phyloP scores from a whole-genome alignment of 2,329 filamentous ascomycete genomes.

The Colletotrichum lini region DNA sequence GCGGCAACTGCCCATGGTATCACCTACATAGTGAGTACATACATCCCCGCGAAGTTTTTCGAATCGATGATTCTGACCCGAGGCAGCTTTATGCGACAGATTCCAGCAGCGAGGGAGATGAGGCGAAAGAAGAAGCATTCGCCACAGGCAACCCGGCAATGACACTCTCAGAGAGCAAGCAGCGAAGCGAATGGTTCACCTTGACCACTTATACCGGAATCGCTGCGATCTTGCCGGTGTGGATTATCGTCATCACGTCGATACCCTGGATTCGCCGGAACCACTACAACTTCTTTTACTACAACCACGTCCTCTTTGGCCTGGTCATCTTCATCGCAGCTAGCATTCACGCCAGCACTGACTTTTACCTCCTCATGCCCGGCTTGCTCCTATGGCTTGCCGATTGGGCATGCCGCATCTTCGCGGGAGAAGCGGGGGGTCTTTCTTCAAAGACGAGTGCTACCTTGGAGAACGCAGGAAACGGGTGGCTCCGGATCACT shows the following conservation, averaged over 20 bases:
- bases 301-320: conserved; percentile 35
- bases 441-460: conserved; percentile 13
- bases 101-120: conserved; percentile 17
- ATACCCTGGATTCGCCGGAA: conserved; percentile 37
- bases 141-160: conserved; percentile 40
- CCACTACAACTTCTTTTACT: conserved; percentile 43
- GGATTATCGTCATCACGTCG: conserved; percentile 35
- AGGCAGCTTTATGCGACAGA: neutral
- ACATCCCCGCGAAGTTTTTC: neutral
- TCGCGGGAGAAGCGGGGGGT: conserved; percentile 23
- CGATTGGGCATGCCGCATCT: conserved; percentile 37
- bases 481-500: conserved; percentile 3
- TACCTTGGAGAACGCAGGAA: conserved; percentile 26
- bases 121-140: conserved; percentile 29
- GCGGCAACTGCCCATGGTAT: conserved; percentile 33
- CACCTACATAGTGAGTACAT: conserved; percentile 35
- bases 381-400: conserved; percentile 33
- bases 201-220: conserved; percentile 37
- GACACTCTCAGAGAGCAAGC: conserved; percentile 31
- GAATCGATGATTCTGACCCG: neutral
- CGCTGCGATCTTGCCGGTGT: conserved; percentile 12
- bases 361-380: conserved; percentile 43
- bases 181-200: conserved; percentile 20
- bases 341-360: conserved; percentile 41
- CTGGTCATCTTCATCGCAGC: conserved; percentile 22